A percentile compares a stretch with the other conserved stretches of the same genome.
phyloP scores from a whole-genome alignment of 140 eudicot species.

The Flaveria floridana region DNA sequence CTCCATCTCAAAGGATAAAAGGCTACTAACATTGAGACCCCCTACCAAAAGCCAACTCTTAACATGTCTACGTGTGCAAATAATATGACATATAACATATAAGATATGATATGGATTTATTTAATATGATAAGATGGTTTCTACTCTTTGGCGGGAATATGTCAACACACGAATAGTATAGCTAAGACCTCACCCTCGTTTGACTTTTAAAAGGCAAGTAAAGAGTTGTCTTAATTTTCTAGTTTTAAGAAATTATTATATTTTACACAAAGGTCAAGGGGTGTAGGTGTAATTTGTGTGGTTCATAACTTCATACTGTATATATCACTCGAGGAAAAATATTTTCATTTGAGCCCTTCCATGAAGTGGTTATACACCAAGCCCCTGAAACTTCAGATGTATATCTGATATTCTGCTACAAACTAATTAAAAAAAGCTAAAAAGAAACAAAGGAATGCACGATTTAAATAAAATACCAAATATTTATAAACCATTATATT shows the following conservation, averaged over 20 bases:
- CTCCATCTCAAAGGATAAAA: too few relatives aligned
- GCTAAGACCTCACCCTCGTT: slow-evolving; percentile 26
- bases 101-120: too few relatives aligned
- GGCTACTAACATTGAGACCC: too few relatives aligned
- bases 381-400: neutral
- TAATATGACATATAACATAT: too few relatives aligned
- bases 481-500: neutral
- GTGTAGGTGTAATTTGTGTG: slow-evolving; percentile 11
- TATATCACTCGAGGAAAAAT: neutral
- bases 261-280: slow-evolving; percentile 31
- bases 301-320: neutral
- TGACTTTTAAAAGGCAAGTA: slow-evolving; percentile 32
- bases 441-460: neutral
- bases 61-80: too few relatives aligned
- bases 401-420: neutral
- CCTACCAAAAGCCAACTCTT: too few relatives aligned
- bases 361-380: neutral
- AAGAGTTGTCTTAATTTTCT: neutral
- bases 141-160: slow-evolving; percentile 12
- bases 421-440: neutral
- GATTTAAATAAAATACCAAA: neutral
- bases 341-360: neutral
- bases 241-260: neutral
- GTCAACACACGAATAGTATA: slow-evolving; percentile 21
- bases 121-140: slow-evolving; percentile 4